These are phyloP conservation scores for Physcia stellaris DNA, from an alignment of 495 filamentous ascomycete genomes.

Conservation along the genomic window DNA sequence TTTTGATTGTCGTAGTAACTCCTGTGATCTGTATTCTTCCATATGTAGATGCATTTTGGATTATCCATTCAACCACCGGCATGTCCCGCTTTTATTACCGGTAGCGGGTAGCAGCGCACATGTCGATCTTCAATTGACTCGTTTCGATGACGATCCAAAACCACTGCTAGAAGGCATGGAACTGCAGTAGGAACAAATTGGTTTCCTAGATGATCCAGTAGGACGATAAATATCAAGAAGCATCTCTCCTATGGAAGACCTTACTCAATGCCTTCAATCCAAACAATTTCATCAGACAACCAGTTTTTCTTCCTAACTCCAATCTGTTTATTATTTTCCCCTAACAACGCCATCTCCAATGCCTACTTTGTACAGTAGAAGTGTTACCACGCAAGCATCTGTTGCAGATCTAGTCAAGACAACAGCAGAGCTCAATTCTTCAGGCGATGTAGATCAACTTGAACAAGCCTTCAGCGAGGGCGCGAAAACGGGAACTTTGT, in stretches of 20 bases:
- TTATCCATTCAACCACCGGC: neutral
- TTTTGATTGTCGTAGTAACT: neutral
- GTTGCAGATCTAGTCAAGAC: conserved; percentile 13
- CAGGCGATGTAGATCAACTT: neutral
- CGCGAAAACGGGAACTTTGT: conserved; percentile 2
- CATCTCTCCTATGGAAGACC: neutral
- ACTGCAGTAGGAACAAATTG: too few species aligned
- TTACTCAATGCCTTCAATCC: neutral
- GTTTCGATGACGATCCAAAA: too few species aligned
- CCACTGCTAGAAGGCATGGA: too few species aligned
- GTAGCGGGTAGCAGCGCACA: too few species aligned
- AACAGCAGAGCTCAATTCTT: conserved; percentile 1
- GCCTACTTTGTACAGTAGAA: conserved; percentile 15
- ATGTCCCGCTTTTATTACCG: neutral
- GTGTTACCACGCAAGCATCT: conserved; percentile 12
- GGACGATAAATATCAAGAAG: too few species aligned
- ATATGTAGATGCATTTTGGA: neutral
- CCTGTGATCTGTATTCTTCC: neutral
- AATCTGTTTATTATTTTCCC: neutral
- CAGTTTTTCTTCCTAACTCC: neutral
- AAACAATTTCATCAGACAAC: neutral
- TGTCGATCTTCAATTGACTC: too few species aligned
- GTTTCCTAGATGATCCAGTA: too few species aligned
- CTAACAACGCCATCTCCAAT: conserved; percentile 6
- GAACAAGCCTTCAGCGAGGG: conserved; percentile 1